Conservation (phyloP, 2,329 filamentous ascomycete genomes). For the Clarireedia homoeocarpa region DNA sequence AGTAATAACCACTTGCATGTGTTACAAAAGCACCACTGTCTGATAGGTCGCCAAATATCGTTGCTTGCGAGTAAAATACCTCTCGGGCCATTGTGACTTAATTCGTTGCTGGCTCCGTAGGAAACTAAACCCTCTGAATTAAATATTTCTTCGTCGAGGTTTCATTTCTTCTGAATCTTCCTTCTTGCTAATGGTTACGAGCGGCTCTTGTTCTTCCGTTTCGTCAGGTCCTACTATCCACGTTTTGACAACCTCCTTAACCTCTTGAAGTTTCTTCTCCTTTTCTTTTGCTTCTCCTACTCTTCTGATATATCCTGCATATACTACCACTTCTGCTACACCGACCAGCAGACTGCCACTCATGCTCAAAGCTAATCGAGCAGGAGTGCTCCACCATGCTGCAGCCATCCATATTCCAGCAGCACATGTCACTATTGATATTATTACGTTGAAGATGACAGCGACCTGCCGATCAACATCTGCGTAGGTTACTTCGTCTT, state of each 20-base stretch:
- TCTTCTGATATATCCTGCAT: conserved; percentile 66
- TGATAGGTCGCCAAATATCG: no score
- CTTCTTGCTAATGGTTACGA: not conserved
- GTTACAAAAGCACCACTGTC: no score
- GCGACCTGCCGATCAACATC: conserved; percentile 76
- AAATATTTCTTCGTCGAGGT: conserved; percentile 5
- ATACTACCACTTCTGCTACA: conserved; percentile 70
- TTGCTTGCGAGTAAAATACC: no score
- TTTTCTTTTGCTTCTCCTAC: conserved; percentile 59
- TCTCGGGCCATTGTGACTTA: not conserved
- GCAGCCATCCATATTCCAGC: conserved; percentile 72
- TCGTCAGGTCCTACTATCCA: conserved; percentile 52
- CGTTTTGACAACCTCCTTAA: conserved; percentile 61
- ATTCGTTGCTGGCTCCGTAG: not conserved
- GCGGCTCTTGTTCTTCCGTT: conserved; percentile 19
- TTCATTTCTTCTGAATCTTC: not conserved
- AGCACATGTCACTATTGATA: conserved; percentile 75
- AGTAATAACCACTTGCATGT: no score
- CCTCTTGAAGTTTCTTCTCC: conserved; percentile 53
- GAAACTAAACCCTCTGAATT: not conserved
- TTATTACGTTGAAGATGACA: conserved; percentile 81
- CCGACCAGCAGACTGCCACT: conserved; percentile 62
- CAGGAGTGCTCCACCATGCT: conserved; percentile 66
- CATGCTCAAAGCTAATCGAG: conserved; percentile 63
- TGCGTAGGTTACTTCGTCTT: conserved; percentile 60